These are phyloP conservation scores for Pyrenochaeta sp. DNA, from an alignment of 2,329 filamentous ascomycete species.

Conservation along the genomic window DNA sequence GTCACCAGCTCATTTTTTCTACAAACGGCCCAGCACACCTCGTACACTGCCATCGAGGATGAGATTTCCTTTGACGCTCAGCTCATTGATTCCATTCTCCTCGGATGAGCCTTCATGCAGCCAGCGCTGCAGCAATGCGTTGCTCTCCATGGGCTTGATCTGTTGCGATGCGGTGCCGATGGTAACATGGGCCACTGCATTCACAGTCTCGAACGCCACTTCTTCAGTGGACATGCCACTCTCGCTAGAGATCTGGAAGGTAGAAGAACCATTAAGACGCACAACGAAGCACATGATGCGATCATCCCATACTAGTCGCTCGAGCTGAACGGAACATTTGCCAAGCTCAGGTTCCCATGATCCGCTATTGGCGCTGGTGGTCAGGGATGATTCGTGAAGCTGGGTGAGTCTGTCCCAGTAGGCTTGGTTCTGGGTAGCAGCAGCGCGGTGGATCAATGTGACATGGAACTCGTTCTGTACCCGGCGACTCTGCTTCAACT, in stretches of 20 bases:
- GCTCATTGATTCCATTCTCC: slow-evolving; percentile 62
- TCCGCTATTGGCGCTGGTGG: slow-evolving; percentile 46
- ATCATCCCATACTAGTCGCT: slow-evolving; percentile 79
- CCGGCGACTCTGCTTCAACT: slow-evolving; percentile 75
- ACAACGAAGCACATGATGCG: slow-evolving; percentile 92
- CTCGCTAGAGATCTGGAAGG: slow-evolving; percentile 24
- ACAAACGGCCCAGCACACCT: slow-evolving; percentile 47
- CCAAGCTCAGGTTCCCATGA: slow-evolving; percentile 64
- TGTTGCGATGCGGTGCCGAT: slow-evolving; percentile 77
- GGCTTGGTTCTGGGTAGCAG: slow-evolving; percentile 65
- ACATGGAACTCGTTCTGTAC: slow-evolving; percentile 91
- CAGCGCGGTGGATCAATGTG: slow-evolving; percentile 85
- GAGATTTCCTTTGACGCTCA: slow-evolving; percentile 61
- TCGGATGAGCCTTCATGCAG: slow-evolving; percentile 64
- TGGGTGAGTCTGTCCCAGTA: slow-evolving; percentile 77
- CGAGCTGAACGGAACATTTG: slow-evolving; percentile 67
- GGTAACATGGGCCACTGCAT: slow-evolving; percentile 85
- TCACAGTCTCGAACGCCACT: slow-evolving; percentile 67
- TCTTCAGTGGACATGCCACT: slow-evolving; percentile 55
- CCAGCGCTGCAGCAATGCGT: slow-evolving; percentile 81
- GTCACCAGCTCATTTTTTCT: too few species aligned
- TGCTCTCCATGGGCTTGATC: slow-evolving; percentile 95
- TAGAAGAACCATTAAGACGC: slow-evolving; percentile 55
- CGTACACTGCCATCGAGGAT: slow-evolving; percentile 64
- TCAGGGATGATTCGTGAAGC: slow-evolving; percentile 56